Base-by-base conservation (phyloP, 2,329 filamentous ascomycete species). In the Fulvia fulva region DNA sequence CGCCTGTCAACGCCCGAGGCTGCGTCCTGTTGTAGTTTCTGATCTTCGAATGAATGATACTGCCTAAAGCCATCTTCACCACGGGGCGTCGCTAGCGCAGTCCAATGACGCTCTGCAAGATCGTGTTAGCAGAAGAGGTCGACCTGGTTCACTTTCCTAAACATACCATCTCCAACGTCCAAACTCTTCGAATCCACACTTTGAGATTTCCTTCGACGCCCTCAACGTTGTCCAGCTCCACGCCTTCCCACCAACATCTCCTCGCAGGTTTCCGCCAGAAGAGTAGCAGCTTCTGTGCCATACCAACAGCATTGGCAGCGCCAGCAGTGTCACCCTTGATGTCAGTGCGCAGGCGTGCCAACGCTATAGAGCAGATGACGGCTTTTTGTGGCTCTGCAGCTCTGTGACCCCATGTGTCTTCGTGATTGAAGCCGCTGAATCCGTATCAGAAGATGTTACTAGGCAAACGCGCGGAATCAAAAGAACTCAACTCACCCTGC, bases 351-450 rank as follows among this genome's bases (percentile, higher is more conserved):
- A 99, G 83, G 65, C 94, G 87, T 34, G 94, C 94, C 57, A 99
- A 84, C 11, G 93, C 94, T 63, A 99, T 84, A 75, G 91, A 96
- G 82, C 94, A 99, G 68, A 99, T 94, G 60, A 99, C 94, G 21
- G 94, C 94, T 79, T 99, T 99, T 79, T 95, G 96, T 12, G 94
- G 94, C 75, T 99, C 94, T 57, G 91, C 90, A n/a, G 94, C 93
- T 59, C 94, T 89, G 74, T 99, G 93, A 32, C 94, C 94, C 94
- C 94, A 99, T 63, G 80, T 83, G 73, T 99, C 94, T 64, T 97
- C 90, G 70, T 96, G 90, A 73, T 97, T 92, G 78, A 99, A 99
- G 37, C 94, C 94, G 67, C 94, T 97, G 66, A 9, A 49, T 34
- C 23, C 28, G 22, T 23, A 44, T 58, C 11, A 60, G 58, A 50